Base-by-base conservation (phyloP, 2,329 filamentous ascomycete species). In the Elsinoe australis region DNA sequence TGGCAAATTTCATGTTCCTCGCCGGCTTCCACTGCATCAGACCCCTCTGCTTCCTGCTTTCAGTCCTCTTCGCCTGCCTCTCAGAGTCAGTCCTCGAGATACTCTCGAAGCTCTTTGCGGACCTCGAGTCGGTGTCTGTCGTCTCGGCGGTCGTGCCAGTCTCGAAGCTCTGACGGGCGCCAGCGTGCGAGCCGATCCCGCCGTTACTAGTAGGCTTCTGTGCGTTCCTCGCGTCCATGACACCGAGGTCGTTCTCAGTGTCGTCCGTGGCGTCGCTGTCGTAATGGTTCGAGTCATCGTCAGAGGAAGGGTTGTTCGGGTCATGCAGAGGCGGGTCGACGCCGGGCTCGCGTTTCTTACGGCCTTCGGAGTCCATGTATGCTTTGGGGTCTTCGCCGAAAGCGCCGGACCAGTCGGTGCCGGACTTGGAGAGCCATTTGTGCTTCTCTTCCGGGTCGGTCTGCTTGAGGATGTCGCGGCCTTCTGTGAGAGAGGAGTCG, bases 11-110 rank as follows among this genome's bases (percentile, higher is more conserved):
- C 17, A 80, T 72, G 61, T 95, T 95, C 32, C 90, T 75, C 62
- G 89, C 85, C 0, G 90, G 89, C 60, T 82, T 85, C 88, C 89
- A 96, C 65, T 96, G 90, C 87, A 95, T 94, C 61, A 95, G 59
- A 0, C 90, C 90, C 8, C 89, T 76, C 57, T 95, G 88, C 67
- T 89, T 87, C 0, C 89, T 78, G 63, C 89, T 83, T 62, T 95
- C 73, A 36, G 70, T 68, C 39, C 85, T 80, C 53, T 83, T 79
- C 61, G 82, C 87, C 53, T 80, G 75, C 49, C 73, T 72, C 57
- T 79, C 80, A 62, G 83, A 79, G 17, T 82, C 75, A 61, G 80
- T 80, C 60, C 52, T 28, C n/a, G 45, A 49, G n/a, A 44, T 24
- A 14, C 35, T 48, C 9, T 33, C 33, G 38, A 50, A 12, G 36